A percentile compares a stretch with the other conserved stretches of the same genome.
Evolutionary conservation across 768 basidiomycete species (phyloP).

Genomic region (Hericium erinaceus): DNA sequence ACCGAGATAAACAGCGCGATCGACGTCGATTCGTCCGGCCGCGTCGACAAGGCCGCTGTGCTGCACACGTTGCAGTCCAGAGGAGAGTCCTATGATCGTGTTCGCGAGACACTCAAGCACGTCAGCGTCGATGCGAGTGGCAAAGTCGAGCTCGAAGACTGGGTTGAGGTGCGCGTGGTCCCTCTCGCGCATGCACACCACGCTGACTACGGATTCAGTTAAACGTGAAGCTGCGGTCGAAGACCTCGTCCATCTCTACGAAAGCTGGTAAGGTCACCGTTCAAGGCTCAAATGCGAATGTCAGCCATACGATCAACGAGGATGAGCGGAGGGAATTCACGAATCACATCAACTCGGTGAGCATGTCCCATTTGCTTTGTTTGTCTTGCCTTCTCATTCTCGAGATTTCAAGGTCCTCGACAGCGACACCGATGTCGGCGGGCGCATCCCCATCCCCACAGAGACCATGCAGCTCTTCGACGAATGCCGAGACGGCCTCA

Average conservation of each 20-base stretch:
- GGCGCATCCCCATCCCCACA: conserved; percentile 85
- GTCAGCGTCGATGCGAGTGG: conserved; percentile 93
- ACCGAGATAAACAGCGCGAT: conserved; percentile 41
- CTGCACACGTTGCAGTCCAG: conserved; percentile 68
- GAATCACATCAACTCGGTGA: conserved; percentile 92
- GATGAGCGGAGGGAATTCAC: conserved; percentile 94
- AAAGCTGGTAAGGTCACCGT: conserved; percentile 89
- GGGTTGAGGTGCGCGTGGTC: conserved; percentile 71
- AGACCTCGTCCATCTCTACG: conserved; percentile 31
- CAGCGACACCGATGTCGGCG: conserved; percentile 77
- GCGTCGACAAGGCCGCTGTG: conserved; percentile 75
- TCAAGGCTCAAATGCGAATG: conserved; percentile 89
- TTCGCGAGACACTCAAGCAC: conserved; percentile 82
- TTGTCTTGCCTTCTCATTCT: neutral
- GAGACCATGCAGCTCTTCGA: conserved; percentile 98
- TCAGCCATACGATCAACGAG: conserved; percentile 95
- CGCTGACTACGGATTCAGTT: conserved; percentile 36
- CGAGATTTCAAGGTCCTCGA: conserved; percentile 62
- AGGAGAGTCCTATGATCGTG: conserved; percentile 88
- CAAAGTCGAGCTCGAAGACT: conserved; percentile 94
- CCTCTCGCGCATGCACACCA: neutral
- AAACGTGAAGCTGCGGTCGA: conserved; percentile 67
- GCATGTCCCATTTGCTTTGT: conserved; percentile 21
- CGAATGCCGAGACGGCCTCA: conserved; percentile 89
- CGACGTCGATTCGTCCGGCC: conserved; percentile 69